phyloP scores from a whole-genome alignment of 1,284 basidiomycete genomes.

The Irpex sp. region DNA sequence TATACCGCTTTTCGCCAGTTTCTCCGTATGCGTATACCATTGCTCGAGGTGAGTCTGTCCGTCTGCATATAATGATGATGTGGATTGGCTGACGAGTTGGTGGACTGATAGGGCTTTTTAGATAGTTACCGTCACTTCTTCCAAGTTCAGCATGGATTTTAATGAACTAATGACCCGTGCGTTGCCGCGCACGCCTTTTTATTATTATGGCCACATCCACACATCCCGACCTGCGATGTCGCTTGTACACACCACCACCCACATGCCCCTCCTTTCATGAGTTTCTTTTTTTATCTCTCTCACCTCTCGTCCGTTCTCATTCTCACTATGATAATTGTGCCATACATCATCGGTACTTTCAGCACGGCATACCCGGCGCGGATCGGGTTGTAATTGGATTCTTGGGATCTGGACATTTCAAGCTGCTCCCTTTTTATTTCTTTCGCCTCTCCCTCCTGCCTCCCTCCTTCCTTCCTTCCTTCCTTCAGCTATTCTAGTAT shows the following conservation, averaged over 20 bases:
- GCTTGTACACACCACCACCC: neutral
- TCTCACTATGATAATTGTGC: neutral
- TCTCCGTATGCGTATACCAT: conserved; percentile 1
- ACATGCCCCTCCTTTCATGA: conserved; percentile 2
- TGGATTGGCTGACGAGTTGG: neutral
- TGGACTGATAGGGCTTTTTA: neutral
- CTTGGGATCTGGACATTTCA: neutral
- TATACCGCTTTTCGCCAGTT: neutral
- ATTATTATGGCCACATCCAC: neutral
- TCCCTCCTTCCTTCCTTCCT: neutral
- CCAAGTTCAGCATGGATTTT: conserved; percentile 2
- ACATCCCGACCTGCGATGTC: conserved; percentile 1
- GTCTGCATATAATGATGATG: neutral
- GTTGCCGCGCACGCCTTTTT: neutral
- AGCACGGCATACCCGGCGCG: neutral
- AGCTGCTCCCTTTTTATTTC: neutral
- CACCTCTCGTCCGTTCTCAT: no score
- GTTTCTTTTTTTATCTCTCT: neutral
- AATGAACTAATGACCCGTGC: conserved; percentile 4
- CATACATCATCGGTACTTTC: neutral
- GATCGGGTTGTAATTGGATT: neutral
- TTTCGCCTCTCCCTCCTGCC: no score
- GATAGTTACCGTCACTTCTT: neutral
- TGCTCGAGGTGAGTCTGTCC: neutral
- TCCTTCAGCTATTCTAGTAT: neutral